Percentiles rank a stretch among this genome's conserved stretches.
Evolutionary conservation across 495 filamentous ascomycete genomes (phyloP).

Genomic region (Viridothelium virens): DNA sequence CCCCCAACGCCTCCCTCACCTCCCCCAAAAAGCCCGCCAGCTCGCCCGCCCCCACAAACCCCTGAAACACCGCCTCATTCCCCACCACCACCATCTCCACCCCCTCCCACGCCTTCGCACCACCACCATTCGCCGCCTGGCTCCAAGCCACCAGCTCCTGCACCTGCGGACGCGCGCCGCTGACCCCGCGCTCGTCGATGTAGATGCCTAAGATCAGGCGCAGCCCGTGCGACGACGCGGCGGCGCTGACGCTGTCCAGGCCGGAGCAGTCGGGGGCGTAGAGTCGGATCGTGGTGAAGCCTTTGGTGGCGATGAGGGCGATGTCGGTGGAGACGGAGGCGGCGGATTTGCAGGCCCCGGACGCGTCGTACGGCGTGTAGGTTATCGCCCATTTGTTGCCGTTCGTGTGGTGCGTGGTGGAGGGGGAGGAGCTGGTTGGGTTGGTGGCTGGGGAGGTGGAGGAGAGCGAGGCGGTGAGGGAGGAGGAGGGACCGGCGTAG

Average conservation of each 20-base stretch:
- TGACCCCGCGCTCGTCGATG: slow-evolving; percentile 57
- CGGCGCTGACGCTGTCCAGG: slow-evolving; percentile 63
- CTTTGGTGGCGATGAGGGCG: slow-evolving; percentile 56
- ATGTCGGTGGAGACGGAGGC: slow-evolving; percentile 57
- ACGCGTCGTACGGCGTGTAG: slow-evolving; percentile 71
- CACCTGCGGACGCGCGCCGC: slow-evolving; percentile 54
- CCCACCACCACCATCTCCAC: slow-evolving; percentile 76
- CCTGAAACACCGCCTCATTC: slow-evolving; percentile 80
- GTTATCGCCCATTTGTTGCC: slow-evolving; percentile 76
- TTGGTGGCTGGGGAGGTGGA: slow-evolving; percentile 21
- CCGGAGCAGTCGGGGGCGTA: slow-evolving; percentile 87
- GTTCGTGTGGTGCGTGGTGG: slow-evolving; percentile 25
- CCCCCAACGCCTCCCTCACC: slow-evolving; percentile 33
- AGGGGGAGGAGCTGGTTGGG: slow-evolving; percentile 20
- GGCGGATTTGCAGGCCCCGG: slow-evolving; percentile 58
- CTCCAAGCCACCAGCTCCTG: slow-evolving; percentile 62
- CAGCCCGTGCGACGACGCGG: slow-evolving; percentile 52
- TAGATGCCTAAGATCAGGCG: slow-evolving; percentile 81
- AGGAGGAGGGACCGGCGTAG: slow-evolving; percentile 1
- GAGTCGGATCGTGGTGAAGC: slow-evolving; percentile 75
- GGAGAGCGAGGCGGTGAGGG: slow-evolving; percentile 10
- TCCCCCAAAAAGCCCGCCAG: slow-evolving; percentile 62
- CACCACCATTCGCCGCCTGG: slow-evolving; percentile 36
- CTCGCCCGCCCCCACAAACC: slow-evolving; percentile 49
- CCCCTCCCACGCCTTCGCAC: slow-evolving; percentile 47